Percentiles rank a stretch among this genome's conserved stretches.
Conservation (phyloP, 495 filamentous ascomycete species). For the Xeromyces bisporus region DNA sequence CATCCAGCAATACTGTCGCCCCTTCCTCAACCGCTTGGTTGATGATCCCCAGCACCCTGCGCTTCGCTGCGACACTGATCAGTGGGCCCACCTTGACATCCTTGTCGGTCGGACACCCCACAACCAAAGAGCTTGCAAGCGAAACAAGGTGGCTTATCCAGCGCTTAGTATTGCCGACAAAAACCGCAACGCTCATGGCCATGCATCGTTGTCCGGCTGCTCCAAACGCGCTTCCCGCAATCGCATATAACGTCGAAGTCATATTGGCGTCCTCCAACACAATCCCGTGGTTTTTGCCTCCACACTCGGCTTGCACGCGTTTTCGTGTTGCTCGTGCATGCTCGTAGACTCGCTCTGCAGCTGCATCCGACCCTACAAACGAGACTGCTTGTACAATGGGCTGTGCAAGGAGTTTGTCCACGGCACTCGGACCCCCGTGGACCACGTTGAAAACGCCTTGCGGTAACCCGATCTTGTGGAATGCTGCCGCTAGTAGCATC, state of each 20-base stretch:
- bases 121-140: constrained; percentile 11
- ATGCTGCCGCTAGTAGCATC: constrained; percentile 9
- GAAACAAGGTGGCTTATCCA: constrained; percentile 15
- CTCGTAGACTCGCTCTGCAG: constrained; percentile 13
- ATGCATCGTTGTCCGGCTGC: constrained; percentile 18
- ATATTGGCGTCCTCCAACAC: constrained; percentile 15
- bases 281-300: constrained; percentile 16
- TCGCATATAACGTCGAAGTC: constrained; percentile 12
- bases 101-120: constrained; percentile 9
- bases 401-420: constrained; percentile 8
- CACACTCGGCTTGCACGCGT: constrained; percentile 13
- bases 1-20: constrained; percentile 10
- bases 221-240: constrained; percentile 16
- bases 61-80: constrained; percentile 7
- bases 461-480: constrained; percentile 10
- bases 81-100: constrained; percentile 13
- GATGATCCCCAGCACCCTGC: constrained; percentile 13
- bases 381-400: constrained; percentile 11
- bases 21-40: constrained; percentile 9
- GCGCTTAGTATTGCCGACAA: constrained; percentile 10
- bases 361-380: constrained; percentile 14
- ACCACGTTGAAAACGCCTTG: constrained; percentile 16
- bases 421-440: constrained; percentile 8
- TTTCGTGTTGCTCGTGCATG: constrained; percentile 9
- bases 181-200: constrained; percentile 13